phyloP scores from a whole-genome alignment of 2,329 filamentous ascomycete species.

The Aspergillus spinulosporus region DNA sequence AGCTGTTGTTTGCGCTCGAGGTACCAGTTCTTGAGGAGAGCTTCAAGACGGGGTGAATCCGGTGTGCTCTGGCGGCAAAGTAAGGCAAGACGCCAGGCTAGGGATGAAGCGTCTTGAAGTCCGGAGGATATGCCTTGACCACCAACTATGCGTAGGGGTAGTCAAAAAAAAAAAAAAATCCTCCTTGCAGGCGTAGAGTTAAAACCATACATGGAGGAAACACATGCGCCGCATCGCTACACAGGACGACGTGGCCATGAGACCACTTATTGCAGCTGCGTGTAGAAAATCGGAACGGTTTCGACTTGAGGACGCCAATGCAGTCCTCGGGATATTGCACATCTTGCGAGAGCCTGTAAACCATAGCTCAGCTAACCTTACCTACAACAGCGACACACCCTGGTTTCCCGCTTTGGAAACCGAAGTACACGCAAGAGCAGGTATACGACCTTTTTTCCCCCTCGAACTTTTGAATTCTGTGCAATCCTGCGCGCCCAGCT shows the following conservation, averaged over 20 bases:
- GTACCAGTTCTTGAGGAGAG: constrained; percentile 36
- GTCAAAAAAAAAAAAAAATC: not conserved
- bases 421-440: constrained; percentile 48
- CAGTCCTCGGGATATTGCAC: constrained; percentile 49
- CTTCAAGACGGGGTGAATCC: constrained; percentile 22
- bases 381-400: constrained; percentile 52
- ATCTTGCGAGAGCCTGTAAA: constrained; percentile 26
- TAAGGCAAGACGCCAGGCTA: constrained; percentile 41
- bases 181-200: not conserved
- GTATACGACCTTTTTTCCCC: constrained; percentile 54
- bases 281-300: constrained; percentile 50
- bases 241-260: constrained; percentile 43
- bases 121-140: constrained; percentile 47
- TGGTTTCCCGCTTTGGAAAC: constrained; percentile 50
- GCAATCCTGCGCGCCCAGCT: constrained; percentile 44
- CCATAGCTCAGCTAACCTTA: constrained; percentile 18
- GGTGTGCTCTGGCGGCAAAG: constrained; percentile 21
- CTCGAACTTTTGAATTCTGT: constrained; percentile 47
- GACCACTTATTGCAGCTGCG: constrained; percentile 52
- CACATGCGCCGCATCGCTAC: constrained; percentile 55
- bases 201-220: constrained; percentile 49
- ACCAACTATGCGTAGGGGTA: constrained; percentile 29
- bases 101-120: constrained; percentile 39
- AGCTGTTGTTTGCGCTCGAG: constrained; percentile 42
- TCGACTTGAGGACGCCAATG: constrained; percentile 48